Evolutionary conservation across 495 filamentous ascomycete genomes (phyloP).

Genomic region (Cercophora sp.): DNA sequence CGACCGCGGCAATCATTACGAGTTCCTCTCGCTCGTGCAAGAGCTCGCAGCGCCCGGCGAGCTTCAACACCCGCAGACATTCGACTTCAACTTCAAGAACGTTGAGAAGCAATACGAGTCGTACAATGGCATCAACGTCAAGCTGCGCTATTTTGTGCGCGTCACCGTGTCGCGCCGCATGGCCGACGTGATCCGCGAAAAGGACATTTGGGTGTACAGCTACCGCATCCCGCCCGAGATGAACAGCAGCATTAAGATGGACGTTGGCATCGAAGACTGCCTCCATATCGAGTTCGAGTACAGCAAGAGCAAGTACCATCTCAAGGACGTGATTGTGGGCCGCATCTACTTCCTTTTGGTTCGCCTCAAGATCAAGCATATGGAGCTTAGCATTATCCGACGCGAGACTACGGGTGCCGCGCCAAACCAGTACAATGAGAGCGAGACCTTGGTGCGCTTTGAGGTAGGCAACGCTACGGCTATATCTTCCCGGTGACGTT

Average conservation of each 20-base stretch:
- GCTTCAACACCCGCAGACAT: conserved; percentile 96
- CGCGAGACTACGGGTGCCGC: conserved; percentile 93
- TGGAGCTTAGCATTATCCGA: conserved; percentile 97
- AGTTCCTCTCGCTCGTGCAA: conserved; percentile 93
- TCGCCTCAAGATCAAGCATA: conserved; percentile 98
- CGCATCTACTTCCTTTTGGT: conserved; percentile 98
- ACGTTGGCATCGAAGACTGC: conserved; percentile 98
- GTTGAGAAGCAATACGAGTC: conserved; percentile 99
- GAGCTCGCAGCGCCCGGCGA: conserved; percentile 95
- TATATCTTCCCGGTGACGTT: neutral
- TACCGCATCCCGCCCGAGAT: conserved; percentile 98
- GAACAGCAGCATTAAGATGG: conserved; percentile 99
- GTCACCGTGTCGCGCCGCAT: conserved; percentile 95
- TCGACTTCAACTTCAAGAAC: conserved; percentile 99
- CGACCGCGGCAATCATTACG: conserved; percentile 97
- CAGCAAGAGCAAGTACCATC: conserved; percentile 96
- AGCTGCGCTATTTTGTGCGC: conserved; percentile 95
- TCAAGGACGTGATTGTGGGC: conserved; percentile 99
- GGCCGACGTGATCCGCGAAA: conserved; percentile 96
- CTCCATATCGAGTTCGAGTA: conserved; percentile 99
- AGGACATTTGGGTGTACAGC: conserved; percentile 99
- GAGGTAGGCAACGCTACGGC: conserved; percentile 58
- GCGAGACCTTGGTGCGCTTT: conserved; percentile 95
- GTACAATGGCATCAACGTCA: conserved; percentile 99
- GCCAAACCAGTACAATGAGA: conserved; percentile 99